Base-by-base conservation (phyloP, 768 basidiomycete genomes). In the Boletus rubescentipes region DNA sequence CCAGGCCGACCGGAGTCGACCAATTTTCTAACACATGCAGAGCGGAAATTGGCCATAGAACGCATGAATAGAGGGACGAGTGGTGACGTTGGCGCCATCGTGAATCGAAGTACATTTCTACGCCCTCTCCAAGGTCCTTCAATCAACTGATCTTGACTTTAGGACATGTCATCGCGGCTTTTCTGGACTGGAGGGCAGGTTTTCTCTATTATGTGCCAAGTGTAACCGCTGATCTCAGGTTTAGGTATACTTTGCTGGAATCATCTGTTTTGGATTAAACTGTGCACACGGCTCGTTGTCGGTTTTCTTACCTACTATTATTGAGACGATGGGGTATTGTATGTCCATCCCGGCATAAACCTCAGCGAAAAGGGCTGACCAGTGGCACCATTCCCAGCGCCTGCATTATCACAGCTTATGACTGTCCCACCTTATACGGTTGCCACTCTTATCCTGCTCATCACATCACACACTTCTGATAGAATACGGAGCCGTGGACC, bases 281-380 rank as follows among this genome's bases (percentile, higher is more conserved):
- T 74, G 73, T 46, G 77, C 81, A 12, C 69, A 80, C 0, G 75
- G 78, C 15, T 80, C 81, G 8, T 71, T 77, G 9, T 75, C 77
- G 3, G 78, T 80, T 1, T 83, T 83, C 66, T 66, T 83, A 20
- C 81, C 81, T 2, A 82, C 80, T 0, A 81, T 83, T 60, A 79
- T 83, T 29, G 73, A 69, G 55, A 80, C 78, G 0, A 78, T 80
- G 64, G 78, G 76, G 9, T 72, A 71, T 61, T 74, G 78, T 80
- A 59, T 26, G 75, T 59, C 42, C 37, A 2, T 30, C n/a, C 12
- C 23, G 0, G 3, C 5, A 9, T n/a, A n/a, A n/a, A 12, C 12
- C 12, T 23, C n/a, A 1, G 4, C 15, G 12, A 3, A 16, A 21
- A 30, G 5, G 12, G 20, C 35, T 50, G 35, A 59, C 20, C 11